Evolutionary conservation across 768 basidiomycete genomes (phyloP).

Genomic region (Trametes gibbosa): DNA sequence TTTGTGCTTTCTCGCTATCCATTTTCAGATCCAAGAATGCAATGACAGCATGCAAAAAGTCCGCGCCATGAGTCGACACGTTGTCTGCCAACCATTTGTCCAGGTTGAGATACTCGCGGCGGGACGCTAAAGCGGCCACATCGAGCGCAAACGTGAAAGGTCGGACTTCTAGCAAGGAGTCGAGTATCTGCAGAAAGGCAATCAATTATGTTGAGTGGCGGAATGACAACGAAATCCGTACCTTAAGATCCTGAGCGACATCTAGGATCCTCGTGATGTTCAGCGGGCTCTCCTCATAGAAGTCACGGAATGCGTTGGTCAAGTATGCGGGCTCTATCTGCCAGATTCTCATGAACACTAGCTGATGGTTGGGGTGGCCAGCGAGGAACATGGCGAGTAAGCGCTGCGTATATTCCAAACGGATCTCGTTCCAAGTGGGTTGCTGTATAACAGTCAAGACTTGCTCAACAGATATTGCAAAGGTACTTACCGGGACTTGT

Average conservation of each 20-base stretch:
- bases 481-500: conserved; percentile 73
- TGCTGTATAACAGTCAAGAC: conserved; percentile 42
- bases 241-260: conserved; percentile 93
- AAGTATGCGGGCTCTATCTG: conserved; percentile 86
- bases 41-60: conserved; percentile 85
- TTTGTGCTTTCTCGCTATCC: conserved; percentile 77
- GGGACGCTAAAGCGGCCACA: conserved; percentile 89
- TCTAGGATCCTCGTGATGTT: conserved; percentile 95
- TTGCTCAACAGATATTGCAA: background rate
- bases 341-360: conserved; percentile 97
- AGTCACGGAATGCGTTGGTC: conserved; percentile 84
- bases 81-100: conserved; percentile 96
- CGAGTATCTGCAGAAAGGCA: conserved; percentile 64
- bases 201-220: background rate
- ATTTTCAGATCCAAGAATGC: conserved; percentile 92
- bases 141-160: conserved; percentile 91
- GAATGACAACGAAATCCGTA: conserved; percentile 31
- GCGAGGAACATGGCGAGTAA: conserved; percentile 87
- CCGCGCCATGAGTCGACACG: conserved; percentile 74
- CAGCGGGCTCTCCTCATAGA: conserved; percentile 87
- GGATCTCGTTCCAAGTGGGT: conserved; percentile 83
- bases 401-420: conserved; percentile 82
- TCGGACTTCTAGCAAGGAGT: conserved; percentile 85
- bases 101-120: conserved; percentile 90
- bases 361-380: conserved; percentile 91